phyloP scores from a whole-genome alignment of 169 alveolate genomes.

The Plasmodium falciparum region DNA sequence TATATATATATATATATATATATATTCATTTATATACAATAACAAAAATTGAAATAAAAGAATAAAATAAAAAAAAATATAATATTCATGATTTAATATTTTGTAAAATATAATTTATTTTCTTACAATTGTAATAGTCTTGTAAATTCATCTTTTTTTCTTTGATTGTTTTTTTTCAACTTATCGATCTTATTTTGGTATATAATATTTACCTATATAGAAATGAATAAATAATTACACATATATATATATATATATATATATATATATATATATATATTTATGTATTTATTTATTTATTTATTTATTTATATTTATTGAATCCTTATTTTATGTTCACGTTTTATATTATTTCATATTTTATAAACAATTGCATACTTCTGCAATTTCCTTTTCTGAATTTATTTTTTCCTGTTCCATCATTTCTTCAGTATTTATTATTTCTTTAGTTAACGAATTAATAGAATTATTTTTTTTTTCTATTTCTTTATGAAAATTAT shows the following conservation, averaged over 20 bases:
- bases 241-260: neutral
- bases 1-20: too few species aligned
- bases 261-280: too few species aligned
- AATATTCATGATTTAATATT: too few species aligned
- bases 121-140: constrained; percentile 45
- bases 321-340: neutral
- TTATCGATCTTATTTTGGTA: constrained; percentile 70
- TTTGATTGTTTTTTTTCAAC: constrained; percentile 64
- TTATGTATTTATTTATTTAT: too few species aligned
- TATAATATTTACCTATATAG: constrained; percentile 23
- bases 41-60: constrained; percentile 14
- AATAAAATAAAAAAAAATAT: neutral
- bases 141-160: constrained; percentile 65
- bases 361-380: constrained; percentile 16
- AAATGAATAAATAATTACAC: neutral
- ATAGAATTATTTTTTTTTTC: constrained; percentile 33
- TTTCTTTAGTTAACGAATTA: constrained; percentile 32
- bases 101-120: neutral
- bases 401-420: constrained; percentile 47
- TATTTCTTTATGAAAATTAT: constrained; percentile 19
- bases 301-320: neutral
- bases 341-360: neutral
- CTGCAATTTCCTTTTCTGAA: constrained; percentile 41
- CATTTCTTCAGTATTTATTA: constrained; percentile 31
- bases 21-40: neutral